phyloP scores from a whole-genome alignment of 306 rosid genomes.

The Fragaria nilgerrensis region DNA sequence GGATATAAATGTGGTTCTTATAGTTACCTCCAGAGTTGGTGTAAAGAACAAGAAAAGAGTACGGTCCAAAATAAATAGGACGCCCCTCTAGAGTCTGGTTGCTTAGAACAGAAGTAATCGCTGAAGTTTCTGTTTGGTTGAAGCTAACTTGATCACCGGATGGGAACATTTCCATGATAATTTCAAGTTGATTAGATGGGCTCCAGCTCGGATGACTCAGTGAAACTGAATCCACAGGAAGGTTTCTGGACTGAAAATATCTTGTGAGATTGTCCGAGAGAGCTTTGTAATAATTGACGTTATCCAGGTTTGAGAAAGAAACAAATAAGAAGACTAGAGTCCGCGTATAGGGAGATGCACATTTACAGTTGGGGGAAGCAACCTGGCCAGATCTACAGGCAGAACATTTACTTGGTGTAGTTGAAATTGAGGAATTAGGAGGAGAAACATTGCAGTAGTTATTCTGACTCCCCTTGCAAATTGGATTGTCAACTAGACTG shows the following conservation, averaged over 20 bases:
- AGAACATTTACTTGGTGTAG: constrained; percentile 33
- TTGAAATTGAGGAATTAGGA: constrained; percentile 15
- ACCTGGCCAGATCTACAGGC: constrained; percentile 35
- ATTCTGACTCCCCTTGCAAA: constrained; percentile 29
- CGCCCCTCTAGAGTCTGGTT: constrained; percentile 41
- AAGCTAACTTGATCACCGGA: constrained; percentile 32
- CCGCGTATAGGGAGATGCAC: constrained; percentile 65
- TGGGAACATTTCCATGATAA: constrained; percentile 52
- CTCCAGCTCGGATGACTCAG: constrained; percentile 33
- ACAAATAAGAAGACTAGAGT: constrained; percentile 53
- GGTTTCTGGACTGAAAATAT: constrained; percentile 21
- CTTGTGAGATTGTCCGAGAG: constrained; percentile 17
- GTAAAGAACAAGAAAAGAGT: constrained; percentile 28
- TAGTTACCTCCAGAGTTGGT: constrained; percentile 31
- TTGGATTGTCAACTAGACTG: constrained; percentile 55
- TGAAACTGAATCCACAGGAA: constrained; percentile 55
- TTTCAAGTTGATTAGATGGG: constrained; percentile 29
- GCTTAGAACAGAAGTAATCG: constrained; percentile 46
- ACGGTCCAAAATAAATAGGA: constrained; percentile 46
- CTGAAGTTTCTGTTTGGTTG: constrained; percentile 37
- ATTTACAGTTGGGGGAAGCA: constrained; percentile 62
- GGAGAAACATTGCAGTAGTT: constrained; percentile 38
- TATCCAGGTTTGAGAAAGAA: constrained; percentile 45
- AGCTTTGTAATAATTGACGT: constrained; percentile 15
- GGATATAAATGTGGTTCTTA: not conserved